Percentiles rank a stretch among this genome's conserved stretches.
Conservation (phyloP, 106 monocot genomes). For the Acorus gramineus region DNA sequence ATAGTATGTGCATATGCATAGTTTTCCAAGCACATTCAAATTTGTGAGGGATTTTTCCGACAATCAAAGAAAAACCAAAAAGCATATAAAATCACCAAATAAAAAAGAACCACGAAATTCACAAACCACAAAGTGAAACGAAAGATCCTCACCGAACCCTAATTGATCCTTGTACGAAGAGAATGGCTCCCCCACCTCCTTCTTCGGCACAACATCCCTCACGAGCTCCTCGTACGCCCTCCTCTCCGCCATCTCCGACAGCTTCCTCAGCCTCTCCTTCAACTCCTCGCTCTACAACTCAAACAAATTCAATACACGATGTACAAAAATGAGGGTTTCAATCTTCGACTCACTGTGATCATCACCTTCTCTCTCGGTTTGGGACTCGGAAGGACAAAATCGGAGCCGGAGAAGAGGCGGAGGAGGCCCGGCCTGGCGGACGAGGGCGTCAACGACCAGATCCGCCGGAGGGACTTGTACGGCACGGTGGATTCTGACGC, state of each 20-base stretch:
- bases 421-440: constrained; percentile 41
- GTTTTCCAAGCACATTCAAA: no score
- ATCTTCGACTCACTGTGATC: background rate
- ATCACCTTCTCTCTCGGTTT: constrained; percentile 58
- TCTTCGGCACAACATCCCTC: constrained; percentile 76
- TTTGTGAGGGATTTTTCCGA: no score
- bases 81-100: no score
- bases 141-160: constrained; percentile 54
- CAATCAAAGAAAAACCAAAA: no score
- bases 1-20: no score
- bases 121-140: background rate
- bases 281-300: constrained; percentile 57
- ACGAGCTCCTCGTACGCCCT: constrained; percentile 80
- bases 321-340: background rate
- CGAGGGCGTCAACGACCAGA: constrained; percentile 51
- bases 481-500: constrained; percentile 19
- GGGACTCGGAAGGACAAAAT: constrained; percentile 51
- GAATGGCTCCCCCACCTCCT: constrained; percentile 57
- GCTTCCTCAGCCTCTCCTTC: constrained; percentile 67
- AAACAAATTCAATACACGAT: constrained; percentile 5
- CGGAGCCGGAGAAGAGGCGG: constrained; percentile 36
- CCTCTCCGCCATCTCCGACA: constrained; percentile 64
- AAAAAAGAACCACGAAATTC: background rate
- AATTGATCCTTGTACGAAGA: constrained; percentile 96
- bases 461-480: constrained; percentile 37